Evolutionary conservation across 768 basidiomycete species (phyloP).

Genomic region (Exidia glandulosa): DNA sequence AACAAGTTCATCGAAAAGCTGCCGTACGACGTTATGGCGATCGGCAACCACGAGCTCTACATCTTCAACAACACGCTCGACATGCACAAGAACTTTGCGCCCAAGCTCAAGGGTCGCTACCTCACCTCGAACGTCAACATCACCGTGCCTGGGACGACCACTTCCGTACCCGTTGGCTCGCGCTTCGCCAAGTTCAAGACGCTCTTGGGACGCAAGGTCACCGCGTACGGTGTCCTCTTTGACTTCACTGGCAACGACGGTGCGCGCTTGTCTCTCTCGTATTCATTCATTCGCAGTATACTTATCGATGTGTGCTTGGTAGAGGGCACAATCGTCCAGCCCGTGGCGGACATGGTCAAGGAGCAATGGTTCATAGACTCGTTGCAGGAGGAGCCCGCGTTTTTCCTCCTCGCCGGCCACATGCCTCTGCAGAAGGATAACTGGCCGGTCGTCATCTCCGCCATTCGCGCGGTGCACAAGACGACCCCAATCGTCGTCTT

Average conservation of each 20-base stretch:
- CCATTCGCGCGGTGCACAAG: constrained; percentile 62
- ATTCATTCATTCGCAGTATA: not conserved
- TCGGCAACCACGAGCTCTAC: constrained; percentile 89
- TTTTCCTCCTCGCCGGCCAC: constrained; percentile 71
- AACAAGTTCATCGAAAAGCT: constrained; percentile 63
- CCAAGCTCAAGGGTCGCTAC: constrained; percentile 58
- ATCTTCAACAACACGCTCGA: constrained; percentile 54
- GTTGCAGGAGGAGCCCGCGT: constrained; percentile 54
- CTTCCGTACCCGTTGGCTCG: constrained; percentile 24
- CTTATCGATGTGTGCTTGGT: not conserved
- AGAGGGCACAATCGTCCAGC: constrained; percentile 43
- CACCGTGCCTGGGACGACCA: constrained; percentile 36
- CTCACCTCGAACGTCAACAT: constrained; percentile 83
- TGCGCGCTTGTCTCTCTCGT: not conserved
- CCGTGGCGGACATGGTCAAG: constrained; percentile 62
- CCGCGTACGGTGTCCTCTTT: constrained; percentile 69
- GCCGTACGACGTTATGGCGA: constrained; percentile 73
- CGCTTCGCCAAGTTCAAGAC: constrained; percentile 68
- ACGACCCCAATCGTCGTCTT: constrained; percentile 74
- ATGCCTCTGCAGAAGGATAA: constrained; percentile 70
- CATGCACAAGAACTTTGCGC: constrained; percentile 62
- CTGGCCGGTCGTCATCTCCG: constrained; percentile 63
- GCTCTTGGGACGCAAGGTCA: constrained; percentile 57
- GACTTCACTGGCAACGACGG: constrained; percentile 62
- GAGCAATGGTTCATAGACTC: constrained; percentile 43